Evolutionary conservation across 805 yeast species (phyloP).

Genomic region (Nadsonia fulvescens): DNA sequence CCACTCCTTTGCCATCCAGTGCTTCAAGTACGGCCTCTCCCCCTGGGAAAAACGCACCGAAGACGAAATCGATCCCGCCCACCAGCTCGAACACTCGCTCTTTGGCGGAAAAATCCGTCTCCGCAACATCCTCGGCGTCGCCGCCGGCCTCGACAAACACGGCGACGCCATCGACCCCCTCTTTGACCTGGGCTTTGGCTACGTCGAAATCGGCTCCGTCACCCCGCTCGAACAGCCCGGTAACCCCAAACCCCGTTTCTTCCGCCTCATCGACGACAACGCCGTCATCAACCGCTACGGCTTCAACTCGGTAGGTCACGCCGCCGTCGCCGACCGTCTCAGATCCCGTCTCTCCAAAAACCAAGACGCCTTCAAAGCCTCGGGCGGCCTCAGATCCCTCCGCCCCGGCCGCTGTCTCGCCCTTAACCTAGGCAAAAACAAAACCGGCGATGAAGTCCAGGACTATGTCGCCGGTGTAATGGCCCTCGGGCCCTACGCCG

Average conservation of each 20-base stretch:
- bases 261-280: slow-evolving; percentile 65
- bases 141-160: slow-evolving; percentile 91
- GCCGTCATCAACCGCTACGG: slow-evolving; percentile 94
- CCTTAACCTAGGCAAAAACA: slow-evolving; percentile 82
- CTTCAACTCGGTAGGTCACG: slow-evolving; percentile 82
- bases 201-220: slow-evolving; percentile 83
- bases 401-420: slow-evolving; percentile 51
- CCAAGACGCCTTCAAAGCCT: slow-evolving; percentile 9
- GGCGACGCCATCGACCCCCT: slow-evolving; percentile 80
- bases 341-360: slow-evolving; percentile 31
- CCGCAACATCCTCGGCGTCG: slow-evolving; percentile 72
- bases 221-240: slow-evolving; percentile 92
- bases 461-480: slow-evolving; percentile 79
- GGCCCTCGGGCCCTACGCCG: slow-evolving; percentile 68
- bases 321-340: slow-evolving; percentile 49
- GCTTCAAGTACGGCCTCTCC: slow-evolving; percentile 28
- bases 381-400: slow-evolving; percentile 27
- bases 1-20: slow-evolving; percentile 55
- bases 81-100: slow-evolving; percentile 13
- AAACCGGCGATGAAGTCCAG: slow-evolving; percentile 72
- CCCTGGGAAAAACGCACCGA: slow-evolving; percentile 17
- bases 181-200: slow-evolving; percentile 63
- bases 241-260: slow-evolving; percentile 83
- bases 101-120: slow-evolving; percentile 21
- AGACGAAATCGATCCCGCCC: slow-evolving; percentile 15